Percentiles rank a stretch among this genome's conserved stretches.
These are phyloP conservation scores for Truncatella angustata DNA, from an alignment of 2,329 filamentous ascomycete genomes.

Conservation along the genomic window DNA sequence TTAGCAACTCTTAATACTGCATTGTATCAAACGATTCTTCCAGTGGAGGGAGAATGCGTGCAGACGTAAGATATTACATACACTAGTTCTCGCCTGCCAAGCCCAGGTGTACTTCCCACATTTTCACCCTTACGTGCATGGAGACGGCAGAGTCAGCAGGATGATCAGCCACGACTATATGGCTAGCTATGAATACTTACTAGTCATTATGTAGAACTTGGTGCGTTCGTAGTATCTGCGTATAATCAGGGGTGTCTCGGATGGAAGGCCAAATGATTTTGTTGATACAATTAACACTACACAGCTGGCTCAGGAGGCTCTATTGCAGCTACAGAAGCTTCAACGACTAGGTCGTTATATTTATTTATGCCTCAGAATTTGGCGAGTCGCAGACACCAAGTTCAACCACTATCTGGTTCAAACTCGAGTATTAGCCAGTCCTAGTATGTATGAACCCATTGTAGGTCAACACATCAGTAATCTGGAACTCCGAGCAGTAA, in stretches of 20 bases:
- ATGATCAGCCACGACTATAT: conserved; percentile 8
- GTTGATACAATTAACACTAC: too few relatives aligned
- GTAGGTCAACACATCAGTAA: too few relatives aligned
- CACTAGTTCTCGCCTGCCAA: neutral
- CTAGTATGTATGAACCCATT: too few relatives aligned
- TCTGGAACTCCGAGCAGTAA: too few relatives aligned
- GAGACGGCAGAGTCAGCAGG: neutral
- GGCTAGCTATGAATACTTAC: conserved; percentile 1
- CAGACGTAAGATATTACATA: neutral
- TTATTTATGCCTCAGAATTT: neutral
- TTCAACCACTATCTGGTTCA: too few relatives aligned
- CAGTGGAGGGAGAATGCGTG: neutral
- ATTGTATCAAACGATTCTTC: conserved; percentile 1
- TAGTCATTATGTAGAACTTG: neutral
- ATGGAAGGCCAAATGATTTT: neutral
- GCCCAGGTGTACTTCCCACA: neutral
- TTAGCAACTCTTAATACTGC: too few relatives aligned
- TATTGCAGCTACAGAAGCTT: too few relatives aligned
- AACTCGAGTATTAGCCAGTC: too few relatives aligned
- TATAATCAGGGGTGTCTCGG: neutral
- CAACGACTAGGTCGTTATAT: neutral
- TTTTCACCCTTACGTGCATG: conserved; percentile 2
- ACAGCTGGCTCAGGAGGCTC: too few relatives aligned
- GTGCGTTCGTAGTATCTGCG: neutral
- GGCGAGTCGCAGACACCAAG: too few relatives aligned